Evolutionary conservation across 2,329 filamentous ascomycete genomes (phyloP), one percentile per base, ranked within the genome.

Genomic region (Knufia petricola): DNA sequence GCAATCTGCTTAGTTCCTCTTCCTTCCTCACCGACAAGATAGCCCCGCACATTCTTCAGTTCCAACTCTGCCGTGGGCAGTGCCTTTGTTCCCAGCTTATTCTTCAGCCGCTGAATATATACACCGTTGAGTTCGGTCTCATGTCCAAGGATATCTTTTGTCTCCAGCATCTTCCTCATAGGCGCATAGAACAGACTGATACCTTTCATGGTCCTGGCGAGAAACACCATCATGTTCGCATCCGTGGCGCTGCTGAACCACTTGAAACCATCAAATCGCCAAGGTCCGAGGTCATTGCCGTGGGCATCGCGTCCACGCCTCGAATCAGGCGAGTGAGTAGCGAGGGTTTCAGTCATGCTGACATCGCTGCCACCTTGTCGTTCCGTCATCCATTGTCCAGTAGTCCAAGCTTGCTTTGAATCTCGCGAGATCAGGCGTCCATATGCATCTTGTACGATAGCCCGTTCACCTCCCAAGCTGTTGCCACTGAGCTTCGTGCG

Each of bases 21-120:
- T 1, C 84, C 83, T 53, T 84, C 74, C 2, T 73, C 66, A 4
- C 85, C 85, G 23, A 89, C 66, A 4, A 87, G 69, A 71, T 81
- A 81, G 3, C 69, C 81, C 1, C 81, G 74, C 71, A 78, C 78
- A n/a, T 69, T 72, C 13, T 72, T 68, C 2, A 85, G 70, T 51
- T 82, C 81, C 0, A 88, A 72, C 61, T 88, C 84, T 0, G 83
- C 84, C 0, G 84, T 87, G 0, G 84, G 83, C 0, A 88, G 68
- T 0, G 79, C 70, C 36, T 74, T 73, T 0, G 81, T 85, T 26
- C 82, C 82, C 4, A 82, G 70, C 57, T 85, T 85, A 61, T 76
- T 73, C 65, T 85, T 85, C 8, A 85, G 67, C 0, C 81, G 71
- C 44, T 78, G 75, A 51, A 84, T 81, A 7, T 70, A 70, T 7